Conservation (phyloP, 2,329 filamentous ascomycete species). For the Pseudogymnoascus destructans region DNA sequence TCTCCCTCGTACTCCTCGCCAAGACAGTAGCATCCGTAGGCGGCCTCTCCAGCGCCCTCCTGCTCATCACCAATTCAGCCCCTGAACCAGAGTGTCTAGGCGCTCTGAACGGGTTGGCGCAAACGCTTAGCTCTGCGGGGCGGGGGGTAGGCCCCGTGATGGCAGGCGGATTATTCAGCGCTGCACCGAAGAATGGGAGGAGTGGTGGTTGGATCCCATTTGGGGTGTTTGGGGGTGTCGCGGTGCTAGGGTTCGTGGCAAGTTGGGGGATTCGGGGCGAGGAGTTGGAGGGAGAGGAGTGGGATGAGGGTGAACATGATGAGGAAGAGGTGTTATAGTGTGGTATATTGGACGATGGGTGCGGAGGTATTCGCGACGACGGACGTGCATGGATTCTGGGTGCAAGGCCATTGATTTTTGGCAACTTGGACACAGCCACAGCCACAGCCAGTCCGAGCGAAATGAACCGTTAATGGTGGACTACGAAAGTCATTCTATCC, state of each 20-base stretch:
- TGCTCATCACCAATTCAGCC: conserved; percentile 86
- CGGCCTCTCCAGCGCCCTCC: conserved; percentile 76
- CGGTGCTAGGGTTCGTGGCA: conserved; percentile 65
- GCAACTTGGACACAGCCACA: neutral
- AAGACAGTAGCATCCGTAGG: conserved; percentile 88
- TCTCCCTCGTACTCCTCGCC: conserved; percentile 68
- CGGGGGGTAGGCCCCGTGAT: conserved; percentile 80
- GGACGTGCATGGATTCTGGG: neutral
- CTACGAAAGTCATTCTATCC: too few relatives aligned
- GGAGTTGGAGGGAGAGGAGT: conserved; percentile 45
- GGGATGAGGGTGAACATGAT: conserved; percentile 19
- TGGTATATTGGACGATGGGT: neutral
- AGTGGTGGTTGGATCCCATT: conserved; percentile 52
- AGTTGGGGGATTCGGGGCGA: conserved; percentile 64
- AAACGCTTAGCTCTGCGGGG: conserved; percentile 83
- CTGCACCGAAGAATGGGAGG: conserved; percentile 70
- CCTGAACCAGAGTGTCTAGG: conserved; percentile 76
- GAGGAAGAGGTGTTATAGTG: conserved; percentile 16
- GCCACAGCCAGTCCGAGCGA: neutral
- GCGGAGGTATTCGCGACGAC: neutral
- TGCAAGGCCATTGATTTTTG: neutral
- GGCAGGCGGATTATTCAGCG: conserved; percentile 73
- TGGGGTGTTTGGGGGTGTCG: conserved; percentile 71
- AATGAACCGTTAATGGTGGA: neutral
- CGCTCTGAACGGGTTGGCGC: conserved; percentile 82